These are phyloP conservation scores for Symmetrospora coprosmae DNA, from an alignment of 768 basidiomycete genomes.

Conservation along the genomic window DNA sequence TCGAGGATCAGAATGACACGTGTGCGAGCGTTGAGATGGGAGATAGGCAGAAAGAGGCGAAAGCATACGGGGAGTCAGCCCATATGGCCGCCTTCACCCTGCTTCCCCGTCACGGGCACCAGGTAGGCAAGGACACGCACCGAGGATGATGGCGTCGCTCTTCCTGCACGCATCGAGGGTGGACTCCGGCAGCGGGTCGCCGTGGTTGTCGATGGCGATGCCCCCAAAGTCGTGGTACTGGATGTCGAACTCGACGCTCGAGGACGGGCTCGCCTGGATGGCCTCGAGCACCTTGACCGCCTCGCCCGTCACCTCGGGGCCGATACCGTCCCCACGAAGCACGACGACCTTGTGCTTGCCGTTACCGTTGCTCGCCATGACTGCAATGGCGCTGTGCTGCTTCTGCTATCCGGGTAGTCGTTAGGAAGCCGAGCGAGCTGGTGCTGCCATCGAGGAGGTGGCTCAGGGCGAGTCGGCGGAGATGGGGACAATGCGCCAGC, in stretches of 20 bases:
- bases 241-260: slow-evolving; percentile 55
- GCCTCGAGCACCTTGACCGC: slow-evolving; percentile 68
- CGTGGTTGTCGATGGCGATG: slow-evolving; percentile 71
- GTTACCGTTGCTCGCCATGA: too few species aligned
- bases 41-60: neutral
- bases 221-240: slow-evolving; percentile 75
- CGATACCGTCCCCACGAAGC: slow-evolving; percentile 38
- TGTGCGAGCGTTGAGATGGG: too few species aligned
- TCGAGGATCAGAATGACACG: too few species aligned
- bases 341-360: neutral
- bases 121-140: slow-evolving; percentile 39
- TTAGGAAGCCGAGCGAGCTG: too few species aligned
- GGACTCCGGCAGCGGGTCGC: slow-evolving; percentile 67
- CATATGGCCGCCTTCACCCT: too few species aligned
- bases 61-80: neutral
- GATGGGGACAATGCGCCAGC: too few species aligned
- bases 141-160: slow-evolving; percentile 92
- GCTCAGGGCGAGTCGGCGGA: too few species aligned
- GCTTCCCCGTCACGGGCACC: too few species aligned
- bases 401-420: too few species aligned
- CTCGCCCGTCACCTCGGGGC: slow-evolving; percentile 77
- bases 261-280: slow-evolving; percentile 49
- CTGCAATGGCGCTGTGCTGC: too few species aligned
- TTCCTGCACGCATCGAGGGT: slow-evolving; percentile 78
- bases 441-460: too few species aligned